Conservation (phyloP, 371 early-diverging fungal genomes). For the Lichtheimia ornata region DNA sequence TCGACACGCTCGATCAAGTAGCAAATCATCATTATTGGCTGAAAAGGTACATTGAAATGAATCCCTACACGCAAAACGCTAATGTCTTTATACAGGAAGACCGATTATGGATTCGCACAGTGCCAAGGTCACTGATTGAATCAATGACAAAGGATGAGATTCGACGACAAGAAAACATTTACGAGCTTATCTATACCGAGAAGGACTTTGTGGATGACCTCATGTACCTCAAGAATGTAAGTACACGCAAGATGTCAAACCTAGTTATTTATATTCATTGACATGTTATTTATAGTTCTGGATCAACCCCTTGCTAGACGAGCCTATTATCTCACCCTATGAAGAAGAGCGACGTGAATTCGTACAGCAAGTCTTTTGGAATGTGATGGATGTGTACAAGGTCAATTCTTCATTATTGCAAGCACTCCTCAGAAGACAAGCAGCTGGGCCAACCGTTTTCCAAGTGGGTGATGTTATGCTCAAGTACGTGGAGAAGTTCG, state of each 20-base stretch:
- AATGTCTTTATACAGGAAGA: constrained; percentile 10
- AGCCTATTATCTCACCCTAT: constrained; percentile 1
- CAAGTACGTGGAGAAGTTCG: constrained; percentile 67
- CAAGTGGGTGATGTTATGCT: constrained; percentile 87
- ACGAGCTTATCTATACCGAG: constrained; percentile 90
- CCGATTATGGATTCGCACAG: constrained; percentile 62
- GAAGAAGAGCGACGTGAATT: constrained; percentile 54
- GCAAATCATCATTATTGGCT: constrained; percentile 8
- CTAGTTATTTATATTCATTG: neutral
- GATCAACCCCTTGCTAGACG: constrained; percentile 67
- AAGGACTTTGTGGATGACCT: constrained; percentile 88
- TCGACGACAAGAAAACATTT: constrained; percentile 92
- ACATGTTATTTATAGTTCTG: constrained; percentile 47
- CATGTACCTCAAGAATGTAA: constrained; percentile 57
- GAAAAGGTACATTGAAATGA: neutral
- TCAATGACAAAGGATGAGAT: constrained; percentile 72
- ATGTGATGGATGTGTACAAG: constrained; percentile 70
- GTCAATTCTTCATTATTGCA: constrained; percentile 70
- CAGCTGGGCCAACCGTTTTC: constrained; percentile 72
- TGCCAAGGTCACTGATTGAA: constrained; percentile 71
- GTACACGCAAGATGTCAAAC: neutral
- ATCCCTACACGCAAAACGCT: neutral
- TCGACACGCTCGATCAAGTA: constrained; percentile 15
- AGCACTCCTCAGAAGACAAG: constrained; percentile 72
- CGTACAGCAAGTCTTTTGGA: constrained; percentile 81